Percentiles rank a stretch among this genome's conserved stretches.
phyloP scores from a whole-genome alignment of 1,284 basidiomycete species.

The Moesziomyces globuligerus region DNA sequence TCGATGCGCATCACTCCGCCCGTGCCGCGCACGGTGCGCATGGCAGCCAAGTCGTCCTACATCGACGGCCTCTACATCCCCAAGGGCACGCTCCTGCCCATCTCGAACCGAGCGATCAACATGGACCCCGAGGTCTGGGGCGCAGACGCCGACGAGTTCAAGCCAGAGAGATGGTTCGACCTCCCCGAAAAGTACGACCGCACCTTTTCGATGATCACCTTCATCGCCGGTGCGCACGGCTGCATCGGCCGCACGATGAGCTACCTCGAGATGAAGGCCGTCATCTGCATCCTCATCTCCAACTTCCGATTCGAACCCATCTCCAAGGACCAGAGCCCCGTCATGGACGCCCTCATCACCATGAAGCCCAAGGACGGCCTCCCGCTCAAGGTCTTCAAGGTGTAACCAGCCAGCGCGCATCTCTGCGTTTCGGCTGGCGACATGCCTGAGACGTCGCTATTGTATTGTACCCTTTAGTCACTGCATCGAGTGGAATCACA shows the following conservation, averaged over 20 bases:
- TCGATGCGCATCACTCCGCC: slow-evolving; percentile 55
- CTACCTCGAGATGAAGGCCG: slow-evolving; percentile 54
- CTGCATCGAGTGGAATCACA: no score
- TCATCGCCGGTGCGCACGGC: slow-evolving; percentile 56
- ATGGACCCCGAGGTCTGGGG: slow-evolving; percentile 52
- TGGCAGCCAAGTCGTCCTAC: slow-evolving; percentile 28
- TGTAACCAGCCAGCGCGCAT: no score
- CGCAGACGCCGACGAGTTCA: slow-evolving; percentile 49
- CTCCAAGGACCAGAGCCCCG: slow-evolving; percentile 26
- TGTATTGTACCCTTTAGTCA: no score
- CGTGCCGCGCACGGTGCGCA: slow-evolving; percentile 46
- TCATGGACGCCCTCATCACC: slow-evolving; percentile 52
- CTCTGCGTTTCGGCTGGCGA: no score
- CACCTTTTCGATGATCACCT: slow-evolving; percentile 51
- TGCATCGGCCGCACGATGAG: slow-evolving; percentile 59
- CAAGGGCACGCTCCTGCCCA: slow-evolving; percentile 44
- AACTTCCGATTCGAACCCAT: slow-evolving; percentile 52
- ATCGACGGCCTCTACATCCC: slow-evolving; percentile 56
- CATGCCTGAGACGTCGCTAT: no score
- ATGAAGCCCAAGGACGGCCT: slow-evolving; percentile 57
- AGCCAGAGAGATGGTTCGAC: slow-evolving; percentile 55
- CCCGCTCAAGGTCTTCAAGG: slow-evolving; percentile 29
- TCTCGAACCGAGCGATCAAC: slow-evolving; percentile 53
- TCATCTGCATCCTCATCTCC: slow-evolving; percentile 48
- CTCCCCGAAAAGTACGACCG: slow-evolving; percentile 55